A percentile compares a stretch with the other conserved stretches of the same genome.
These are phyloP conservation scores for Ulmus americana DNA, from an alignment of 331 rosid genomes.

Conservation along the genomic window DNA sequence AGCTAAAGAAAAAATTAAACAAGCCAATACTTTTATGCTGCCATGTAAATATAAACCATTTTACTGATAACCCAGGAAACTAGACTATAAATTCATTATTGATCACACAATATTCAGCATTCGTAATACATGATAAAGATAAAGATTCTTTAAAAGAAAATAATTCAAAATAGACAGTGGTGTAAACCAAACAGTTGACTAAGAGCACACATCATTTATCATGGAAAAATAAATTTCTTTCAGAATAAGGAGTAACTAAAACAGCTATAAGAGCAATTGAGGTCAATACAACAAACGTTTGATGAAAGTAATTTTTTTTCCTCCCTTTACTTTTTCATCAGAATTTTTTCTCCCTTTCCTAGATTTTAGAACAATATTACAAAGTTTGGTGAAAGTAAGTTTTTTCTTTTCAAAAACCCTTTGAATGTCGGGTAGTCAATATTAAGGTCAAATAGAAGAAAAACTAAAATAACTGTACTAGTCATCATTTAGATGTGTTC, in stretches of 20 bases:
- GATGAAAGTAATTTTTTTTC: too few species aligned
- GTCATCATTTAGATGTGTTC: too few species aligned
- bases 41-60: neutral
- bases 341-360: too few species aligned
- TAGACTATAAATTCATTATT: slow-evolving; percentile 3
- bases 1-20: neutral
- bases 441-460: too few species aligned
- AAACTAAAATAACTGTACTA: too few species aligned
- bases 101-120: slow-evolving; percentile 5
- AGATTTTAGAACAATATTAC: too few species aligned
- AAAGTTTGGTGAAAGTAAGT: too few species aligned
- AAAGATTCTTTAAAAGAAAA: slow-evolving; percentile 6
- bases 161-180: neutral
- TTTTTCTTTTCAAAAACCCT: too few species aligned
- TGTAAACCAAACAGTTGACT: slow-evolving; percentile 13
- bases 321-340: too few species aligned
- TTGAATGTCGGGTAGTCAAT: too few species aligned
- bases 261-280: too few species aligned
- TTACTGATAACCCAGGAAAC: neutral
- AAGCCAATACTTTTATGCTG: neutral
- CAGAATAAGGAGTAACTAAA: neutral
- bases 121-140: neutral
- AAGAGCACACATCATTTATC: slow-evolving; percentile 34
- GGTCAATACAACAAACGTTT: too few species aligned
- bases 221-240: slow-evolving; percentile 13